phyloP scores from a whole-genome alignment of 441 rosid genomes.

The Populus hybrid region DNA sequence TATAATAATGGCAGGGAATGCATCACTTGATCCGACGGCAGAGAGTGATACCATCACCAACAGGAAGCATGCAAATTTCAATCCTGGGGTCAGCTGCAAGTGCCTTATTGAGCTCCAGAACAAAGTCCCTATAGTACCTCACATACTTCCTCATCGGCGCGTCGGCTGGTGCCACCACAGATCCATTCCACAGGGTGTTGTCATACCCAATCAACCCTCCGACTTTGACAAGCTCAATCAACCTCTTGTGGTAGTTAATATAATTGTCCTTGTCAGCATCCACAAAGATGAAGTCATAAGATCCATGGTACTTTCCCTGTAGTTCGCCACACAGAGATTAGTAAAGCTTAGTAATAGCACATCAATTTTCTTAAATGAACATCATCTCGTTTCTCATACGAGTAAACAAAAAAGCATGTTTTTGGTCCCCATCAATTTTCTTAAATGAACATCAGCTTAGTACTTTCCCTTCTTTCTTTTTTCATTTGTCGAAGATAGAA shows the following conservation, averaged over 20 bases:
- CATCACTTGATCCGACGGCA: no score
- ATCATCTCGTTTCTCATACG: neutral
- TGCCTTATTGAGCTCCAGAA: no score
- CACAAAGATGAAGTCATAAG: constrained; percentile 82
- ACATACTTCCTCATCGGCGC: constrained; percentile 59
- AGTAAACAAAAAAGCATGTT: neutral
- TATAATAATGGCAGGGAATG: no score
- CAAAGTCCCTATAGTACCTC: no score
- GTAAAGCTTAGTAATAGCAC: no score
- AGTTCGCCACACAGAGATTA: no score
- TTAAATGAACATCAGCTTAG: no score
- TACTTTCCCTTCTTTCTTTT: neutral
- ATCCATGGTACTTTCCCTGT: constrained; percentile 69
- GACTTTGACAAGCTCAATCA: constrained; percentile 71
- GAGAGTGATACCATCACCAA: no score
- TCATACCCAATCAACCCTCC: constrained; percentile 94
- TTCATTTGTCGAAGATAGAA: neutral
- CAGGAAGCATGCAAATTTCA: no score
- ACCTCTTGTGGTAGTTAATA: constrained; percentile 75
- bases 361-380: no score
- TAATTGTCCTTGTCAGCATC: constrained; percentile 98
- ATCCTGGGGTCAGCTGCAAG: no score
- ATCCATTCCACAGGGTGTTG: constrained; percentile 96
- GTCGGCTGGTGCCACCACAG: constrained; percentile 85
- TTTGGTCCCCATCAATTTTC: no score